phyloP scores from a whole-genome alignment of 352 stramenopile species.

The Saprolegnia parasitica region DNA sequence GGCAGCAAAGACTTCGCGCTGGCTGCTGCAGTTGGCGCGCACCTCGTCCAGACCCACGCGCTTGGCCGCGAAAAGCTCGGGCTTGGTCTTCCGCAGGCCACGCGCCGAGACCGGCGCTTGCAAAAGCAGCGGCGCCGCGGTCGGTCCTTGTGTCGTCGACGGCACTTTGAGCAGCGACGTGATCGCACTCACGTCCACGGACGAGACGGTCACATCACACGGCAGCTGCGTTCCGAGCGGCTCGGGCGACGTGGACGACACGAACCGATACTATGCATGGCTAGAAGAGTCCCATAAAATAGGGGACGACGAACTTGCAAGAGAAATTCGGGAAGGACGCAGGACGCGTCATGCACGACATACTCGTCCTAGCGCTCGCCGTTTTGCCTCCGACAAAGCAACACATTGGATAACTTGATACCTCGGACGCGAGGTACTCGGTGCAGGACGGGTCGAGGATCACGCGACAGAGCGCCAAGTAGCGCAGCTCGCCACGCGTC shows the following conservation, averaged over 20 bases:
- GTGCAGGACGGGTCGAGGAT: neutral
- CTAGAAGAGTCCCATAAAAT: no score
- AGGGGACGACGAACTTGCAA: neutral
- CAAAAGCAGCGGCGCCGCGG: neutral
- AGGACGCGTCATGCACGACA: neutral
- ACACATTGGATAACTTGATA: neutral
- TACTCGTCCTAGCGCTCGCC: conserved; percentile 1
- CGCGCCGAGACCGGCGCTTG: neutral
- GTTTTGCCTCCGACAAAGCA: neutral
- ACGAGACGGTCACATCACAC: neutral
- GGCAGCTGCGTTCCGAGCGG: neutral
- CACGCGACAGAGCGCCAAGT: neutral
- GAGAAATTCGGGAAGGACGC: conserved; percentile 8
- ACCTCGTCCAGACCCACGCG: neutral
- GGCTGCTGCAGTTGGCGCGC: neutral
- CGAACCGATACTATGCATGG: neutral
- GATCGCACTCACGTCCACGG: conserved; percentile 4
- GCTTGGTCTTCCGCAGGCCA: conserved; percentile 13
- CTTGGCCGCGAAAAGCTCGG: conserved; percentile 17
- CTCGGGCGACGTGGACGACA: neutral
- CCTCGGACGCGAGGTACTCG: neutral
- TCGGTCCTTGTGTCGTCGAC: neutral
- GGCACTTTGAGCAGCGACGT: neutral
- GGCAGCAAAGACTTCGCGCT: neutral
- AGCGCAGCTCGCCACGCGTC: neutral